These are phyloP conservation scores for Ceratocystis albifundus DNA, from an alignment of 2,329 filamentous ascomycete genomes.

Conservation along the genomic window DNA sequence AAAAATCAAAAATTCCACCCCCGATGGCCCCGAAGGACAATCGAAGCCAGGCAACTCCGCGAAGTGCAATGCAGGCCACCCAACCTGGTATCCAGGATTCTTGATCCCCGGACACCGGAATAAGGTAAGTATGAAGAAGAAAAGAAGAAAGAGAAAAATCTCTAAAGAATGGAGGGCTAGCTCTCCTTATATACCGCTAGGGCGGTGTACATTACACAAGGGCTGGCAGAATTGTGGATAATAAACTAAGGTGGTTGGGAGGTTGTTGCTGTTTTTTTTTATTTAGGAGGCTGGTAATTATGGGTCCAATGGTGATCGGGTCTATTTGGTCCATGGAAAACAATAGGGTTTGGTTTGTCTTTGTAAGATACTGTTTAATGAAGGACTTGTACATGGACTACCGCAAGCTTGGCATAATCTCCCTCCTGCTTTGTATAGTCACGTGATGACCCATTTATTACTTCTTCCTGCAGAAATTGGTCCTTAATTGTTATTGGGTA, in stretches of 20 bases:
- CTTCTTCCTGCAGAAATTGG: too few relatives aligned
- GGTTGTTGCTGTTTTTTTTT: too few relatives aligned
- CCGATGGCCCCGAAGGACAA: slow-evolving; percentile 44
- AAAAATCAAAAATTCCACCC: slow-evolving; percentile 40
- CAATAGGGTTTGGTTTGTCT: slow-evolving; percentile 1
- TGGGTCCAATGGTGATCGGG: neutral
- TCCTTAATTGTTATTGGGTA: too few relatives aligned
- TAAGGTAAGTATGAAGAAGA: slow-evolving; percentile 44
- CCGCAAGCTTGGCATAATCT: too few relatives aligned
- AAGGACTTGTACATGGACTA: neutral
- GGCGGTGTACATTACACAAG: slow-evolving; percentile 4
- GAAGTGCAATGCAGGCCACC: slow-evolving; percentile 44
- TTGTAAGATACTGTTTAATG: neutral
- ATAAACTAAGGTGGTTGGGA: neutral
- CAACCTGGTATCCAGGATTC: slow-evolving; percentile 34
- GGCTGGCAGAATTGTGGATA: neutral
- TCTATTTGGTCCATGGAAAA: neutral
- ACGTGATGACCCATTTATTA: neutral
- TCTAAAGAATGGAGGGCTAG: slow-evolving; percentile 22
- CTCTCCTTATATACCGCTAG: slow-evolving; percentile 29
- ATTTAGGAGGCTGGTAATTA: neutral
- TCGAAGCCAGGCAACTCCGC: slow-evolving; percentile 39
- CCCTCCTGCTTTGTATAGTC: too few relatives aligned
- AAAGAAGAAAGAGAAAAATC: slow-evolving; percentile 28
- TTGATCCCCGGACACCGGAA: slow-evolving; percentile 35